Percentiles rank a stretch among this genome's conserved stretches.
Conservation (phyloP, 73 alveolate genomes). For the Symbiodinium pilosum region DNA sequence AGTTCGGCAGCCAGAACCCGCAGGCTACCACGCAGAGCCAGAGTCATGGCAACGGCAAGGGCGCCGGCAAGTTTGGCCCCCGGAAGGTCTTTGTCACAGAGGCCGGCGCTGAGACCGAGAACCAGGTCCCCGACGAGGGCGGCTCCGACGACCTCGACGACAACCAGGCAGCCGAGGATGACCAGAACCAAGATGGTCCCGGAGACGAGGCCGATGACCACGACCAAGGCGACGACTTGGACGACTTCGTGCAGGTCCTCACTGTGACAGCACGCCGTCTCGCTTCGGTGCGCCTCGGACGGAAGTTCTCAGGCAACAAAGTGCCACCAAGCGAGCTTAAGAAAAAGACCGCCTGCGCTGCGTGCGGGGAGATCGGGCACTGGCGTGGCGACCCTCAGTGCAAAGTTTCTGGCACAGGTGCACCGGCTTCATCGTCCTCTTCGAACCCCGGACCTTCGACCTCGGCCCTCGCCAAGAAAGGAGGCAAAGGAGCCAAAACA, state of each 20-base stretch:
- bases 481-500: background rate
- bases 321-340: background rate
- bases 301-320: constrained; percentile 9
- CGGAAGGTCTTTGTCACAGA: background rate
- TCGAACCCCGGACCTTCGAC: background rate
- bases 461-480: background rate
- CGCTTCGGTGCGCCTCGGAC: background rate
- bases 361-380: background rate
- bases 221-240: background rate
- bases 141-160: background rate
- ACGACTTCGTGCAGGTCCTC: background rate
- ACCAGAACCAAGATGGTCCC: too few relatives aligned
- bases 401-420: background rate
- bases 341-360: background rate
- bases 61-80: background rate
- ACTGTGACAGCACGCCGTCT: background rate
- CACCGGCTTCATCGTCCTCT: background rate
- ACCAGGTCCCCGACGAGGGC: background rate
- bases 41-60: background rate
- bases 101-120: background rate
- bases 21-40: background rate
- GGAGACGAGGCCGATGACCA: background rate
- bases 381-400: background rate
- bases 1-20: background rate
- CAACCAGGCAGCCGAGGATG: background rate